phyloP scores from a whole-genome alignment of 2,329 filamentous ascomycete species.

The Penicillium crustosum region DNA sequence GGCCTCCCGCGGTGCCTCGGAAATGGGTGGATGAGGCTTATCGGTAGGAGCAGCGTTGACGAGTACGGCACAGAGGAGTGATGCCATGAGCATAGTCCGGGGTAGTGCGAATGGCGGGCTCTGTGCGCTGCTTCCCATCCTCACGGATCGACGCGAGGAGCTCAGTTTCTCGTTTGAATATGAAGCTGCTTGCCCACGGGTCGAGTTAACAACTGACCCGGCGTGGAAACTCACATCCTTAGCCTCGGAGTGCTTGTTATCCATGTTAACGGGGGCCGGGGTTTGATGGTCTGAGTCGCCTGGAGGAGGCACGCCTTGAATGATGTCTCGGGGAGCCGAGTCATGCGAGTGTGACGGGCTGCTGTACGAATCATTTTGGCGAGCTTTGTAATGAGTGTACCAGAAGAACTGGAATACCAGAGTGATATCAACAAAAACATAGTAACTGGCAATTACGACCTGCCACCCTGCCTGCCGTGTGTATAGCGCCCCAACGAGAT shows the following conservation, averaged over 20 bases:
- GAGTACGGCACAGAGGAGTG: slow-evolving; percentile 46
- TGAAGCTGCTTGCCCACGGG: slow-evolving; percentile 25
- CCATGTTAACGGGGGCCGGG: slow-evolving; percentile 21
- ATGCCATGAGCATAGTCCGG: slow-evolving; percentile 46
- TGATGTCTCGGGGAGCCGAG: slow-evolving; percentile 30
- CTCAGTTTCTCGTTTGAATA: slow-evolving; percentile 39
- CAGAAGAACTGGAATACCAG: slow-evolving; percentile 65
- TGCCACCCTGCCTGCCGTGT: slow-evolving; percentile 67
- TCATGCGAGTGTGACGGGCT: slow-evolving; percentile 30
- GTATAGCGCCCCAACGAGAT: slow-evolving; percentile 62
- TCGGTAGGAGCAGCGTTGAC: slow-evolving; percentile 44
- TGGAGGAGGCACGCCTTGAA: slow-evolving; percentile 41
- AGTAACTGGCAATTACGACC: slow-evolving; percentile 64
- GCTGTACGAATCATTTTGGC: slow-evolving; percentile 44
- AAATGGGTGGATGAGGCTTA: slow-evolving; percentile 24
- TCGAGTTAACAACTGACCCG: slow-evolving; percentile 20
- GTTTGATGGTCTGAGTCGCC: slow-evolving; percentile 28
- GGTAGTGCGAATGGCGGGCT: slow-evolving; percentile 39
- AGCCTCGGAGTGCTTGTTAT: slow-evolving; percentile 26
- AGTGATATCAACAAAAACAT: slow-evolving; percentile 64
- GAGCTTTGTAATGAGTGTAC: slow-evolving; percentile 58
- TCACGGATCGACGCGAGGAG: slow-evolving; percentile 30
- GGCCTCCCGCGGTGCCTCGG: slow-evolving; percentile 22
- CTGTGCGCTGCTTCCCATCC: slow-evolving; percentile 28
- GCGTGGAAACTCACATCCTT: slow-evolving; percentile 32